These are phyloP conservation scores for Thalassiosira gravida DNA, from an alignment of 352 stramenopile genomes.

Conservation along the genomic window DNA sequence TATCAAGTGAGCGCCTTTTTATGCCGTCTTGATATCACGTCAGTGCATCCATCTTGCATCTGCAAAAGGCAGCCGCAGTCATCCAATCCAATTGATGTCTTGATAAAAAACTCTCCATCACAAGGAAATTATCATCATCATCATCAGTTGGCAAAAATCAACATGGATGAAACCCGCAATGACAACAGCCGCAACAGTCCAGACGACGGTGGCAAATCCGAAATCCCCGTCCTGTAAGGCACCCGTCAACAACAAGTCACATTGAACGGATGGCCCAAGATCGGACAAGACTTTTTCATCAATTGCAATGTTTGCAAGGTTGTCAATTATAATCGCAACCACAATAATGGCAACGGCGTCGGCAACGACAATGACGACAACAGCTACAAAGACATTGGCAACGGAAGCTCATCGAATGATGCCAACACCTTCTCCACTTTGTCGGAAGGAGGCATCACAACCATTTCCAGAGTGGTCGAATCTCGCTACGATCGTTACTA, in stretches of 20 bases:
- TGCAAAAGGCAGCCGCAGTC: no score
- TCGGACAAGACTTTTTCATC: slow-evolving; percentile 13
- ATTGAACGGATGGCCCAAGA: not conserved
- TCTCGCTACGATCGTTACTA: no score
- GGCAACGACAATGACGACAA: no score
- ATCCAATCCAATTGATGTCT: no score
- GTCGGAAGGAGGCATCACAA: slow-evolving; percentile 11
- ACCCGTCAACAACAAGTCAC: not conserved
- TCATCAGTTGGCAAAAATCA: not conserved
- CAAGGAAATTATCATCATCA: no score
- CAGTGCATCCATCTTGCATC: no score
- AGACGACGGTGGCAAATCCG: not conserved
- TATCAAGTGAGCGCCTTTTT: no score
- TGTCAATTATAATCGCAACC: not conserved
- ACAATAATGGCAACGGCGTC: not conserved
- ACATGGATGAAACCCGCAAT: not conserved
- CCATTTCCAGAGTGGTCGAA: slow-evolving; percentile 10
- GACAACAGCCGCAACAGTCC: not conserved
- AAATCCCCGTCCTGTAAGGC: not conserved
- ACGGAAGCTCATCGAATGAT: no score
- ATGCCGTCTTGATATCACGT: no score
- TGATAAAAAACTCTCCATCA: no score
- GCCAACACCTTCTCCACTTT: not conserved
- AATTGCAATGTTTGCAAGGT: no score
- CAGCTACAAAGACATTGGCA: no score